These are phyloP conservation scores for Trichoderma cornu-damae DNA, from an alignment of 2,329 filamentous ascomycete species.

Conservation along the genomic window DNA sequence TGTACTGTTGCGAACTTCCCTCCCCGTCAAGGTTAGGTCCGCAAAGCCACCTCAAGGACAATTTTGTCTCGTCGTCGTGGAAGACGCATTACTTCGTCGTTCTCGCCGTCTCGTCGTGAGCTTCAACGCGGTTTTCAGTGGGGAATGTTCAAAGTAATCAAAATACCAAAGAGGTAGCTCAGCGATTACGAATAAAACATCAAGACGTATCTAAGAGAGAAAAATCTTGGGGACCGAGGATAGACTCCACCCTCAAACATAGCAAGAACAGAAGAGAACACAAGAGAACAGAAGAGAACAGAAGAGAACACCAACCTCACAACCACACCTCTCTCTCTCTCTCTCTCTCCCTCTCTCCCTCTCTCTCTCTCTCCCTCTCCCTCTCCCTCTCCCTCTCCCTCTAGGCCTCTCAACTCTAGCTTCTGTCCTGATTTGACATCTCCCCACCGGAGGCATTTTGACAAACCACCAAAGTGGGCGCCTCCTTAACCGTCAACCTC, in stretches of 20 bases:
- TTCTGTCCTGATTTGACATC: not conserved
- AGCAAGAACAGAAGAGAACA: not conserved
- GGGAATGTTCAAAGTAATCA: not conserved
- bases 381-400: no score
- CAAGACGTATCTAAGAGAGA: not conserved
- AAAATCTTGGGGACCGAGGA: not conserved
- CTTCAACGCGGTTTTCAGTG: not conserved
- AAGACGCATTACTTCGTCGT: not conserved
- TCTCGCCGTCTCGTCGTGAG: not conserved
- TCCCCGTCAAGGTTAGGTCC: no score
- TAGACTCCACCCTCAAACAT: not conserved
- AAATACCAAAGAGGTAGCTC: not conserved
- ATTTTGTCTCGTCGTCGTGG: not conserved
- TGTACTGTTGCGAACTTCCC: not conserved
- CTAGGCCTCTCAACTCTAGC: not conserved
- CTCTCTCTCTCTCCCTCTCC: no score
- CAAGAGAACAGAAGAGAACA: not conserved
- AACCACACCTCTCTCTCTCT: no score
- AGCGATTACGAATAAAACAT: not conserved
- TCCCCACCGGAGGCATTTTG: not conserved
- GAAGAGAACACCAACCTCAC: not conserved
- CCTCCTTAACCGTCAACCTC: not conserved
- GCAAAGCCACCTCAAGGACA: not conserved
- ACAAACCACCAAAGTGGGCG: not conserved
- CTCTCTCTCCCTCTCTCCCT: no score